These are phyloP conservation scores for Lentinula detonsa DNA, from an alignment of 768 basidiomycete genomes.

Conservation along the genomic window DNA sequence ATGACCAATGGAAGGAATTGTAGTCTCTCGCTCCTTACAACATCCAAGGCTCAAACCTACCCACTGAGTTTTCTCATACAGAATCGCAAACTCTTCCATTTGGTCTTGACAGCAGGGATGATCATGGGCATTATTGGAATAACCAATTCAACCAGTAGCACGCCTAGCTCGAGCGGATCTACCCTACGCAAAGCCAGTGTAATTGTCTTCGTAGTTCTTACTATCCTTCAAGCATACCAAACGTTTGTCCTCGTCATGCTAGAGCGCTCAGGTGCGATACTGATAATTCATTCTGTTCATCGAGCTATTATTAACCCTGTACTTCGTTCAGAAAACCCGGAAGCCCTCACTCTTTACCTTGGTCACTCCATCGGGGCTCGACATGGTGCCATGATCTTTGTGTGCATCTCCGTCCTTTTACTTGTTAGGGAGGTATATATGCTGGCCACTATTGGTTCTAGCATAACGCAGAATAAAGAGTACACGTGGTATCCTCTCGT, in stretches of 20 bases:
- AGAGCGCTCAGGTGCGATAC: not conserved
- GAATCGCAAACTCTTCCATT: constrained; percentile 25
- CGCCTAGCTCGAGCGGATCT: constrained; percentile 14
- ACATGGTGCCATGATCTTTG: constrained; percentile 24
- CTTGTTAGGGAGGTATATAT: constrained; percentile 32
- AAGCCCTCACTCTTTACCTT: not conserved
- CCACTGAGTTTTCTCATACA: constrained; percentile 13
- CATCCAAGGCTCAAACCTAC: not conserved
- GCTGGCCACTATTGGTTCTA: constrained; percentile 24
- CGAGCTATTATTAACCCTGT: constrained; percentile 4
- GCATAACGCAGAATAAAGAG: constrained; percentile 23
- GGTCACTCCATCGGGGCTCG: constrained; percentile 16
- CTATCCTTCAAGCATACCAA: constrained; percentile 25
- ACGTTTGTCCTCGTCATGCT: constrained; percentile 16
- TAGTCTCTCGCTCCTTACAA: constrained; percentile 1
- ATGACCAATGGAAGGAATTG: constrained; percentile 13
- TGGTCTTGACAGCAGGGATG: constrained; percentile 22
- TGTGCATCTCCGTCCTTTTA: constrained; percentile 26
- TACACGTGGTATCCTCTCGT: constrained; percentile 35
- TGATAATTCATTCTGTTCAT: not conserved
- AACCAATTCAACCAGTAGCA: constrained; percentile 11
- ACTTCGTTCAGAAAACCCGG: not conserved
- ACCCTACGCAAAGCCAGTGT: constrained; percentile 26
- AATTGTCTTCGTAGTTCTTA: constrained; percentile 31
- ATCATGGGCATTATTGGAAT: constrained; percentile 27